Base-by-base conservation (phyloP, 257 asterid species). In the Fraxinus pennsylvanica region DNA sequence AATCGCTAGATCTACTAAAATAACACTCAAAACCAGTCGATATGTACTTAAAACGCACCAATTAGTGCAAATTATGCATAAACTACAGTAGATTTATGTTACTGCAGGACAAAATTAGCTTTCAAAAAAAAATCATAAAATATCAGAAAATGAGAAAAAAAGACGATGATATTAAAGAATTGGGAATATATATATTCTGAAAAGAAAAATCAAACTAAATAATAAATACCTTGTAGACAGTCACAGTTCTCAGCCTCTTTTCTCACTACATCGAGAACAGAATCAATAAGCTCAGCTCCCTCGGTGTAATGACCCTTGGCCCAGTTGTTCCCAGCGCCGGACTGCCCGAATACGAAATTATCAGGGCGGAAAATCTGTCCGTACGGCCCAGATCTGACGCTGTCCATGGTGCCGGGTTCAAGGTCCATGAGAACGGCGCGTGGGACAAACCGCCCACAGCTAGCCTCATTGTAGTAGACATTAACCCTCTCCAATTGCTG, bases 341-440 rank as follows among this genome's bases (percentile, higher is more conserved):
- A 86, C 59, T 86, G 89, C 39, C 89, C 87, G 77, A 86, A 86
- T n/a, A 86, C 89, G 59, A 86, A 86, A 78, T 86, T 86, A 73
- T 86, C 85, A 0, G 89, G 89, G 63, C 89, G 75, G 33, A 86
- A 86, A 19, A 86, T 86, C 85, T 86, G 89, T 0, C 89, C 87
- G 77, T 83, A 86, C 65, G 85, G 74, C 1, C 89, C 87, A 78
- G 89, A 83, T 86, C 89, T 86, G 47, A 86, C 89, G 35, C 87
- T 83, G 41, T 86, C 89, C 89, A 86, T 86, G 17, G 89, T 86
- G 14, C 87, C 89, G 6, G 89, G 89, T 78, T 86, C 89, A 85
- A 86, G 74, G 77, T 83, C 89, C 89, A 86, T 86, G 72, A 83
- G 84, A 78, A 86, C 89, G 13, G 87, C 89, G 30, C 87, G 87